These are phyloP conservation scores for Cutaneotrichosporon mucoides DNA, from an alignment of 1,284 basidiomycete genomes.

Conservation along the genomic window DNA sequence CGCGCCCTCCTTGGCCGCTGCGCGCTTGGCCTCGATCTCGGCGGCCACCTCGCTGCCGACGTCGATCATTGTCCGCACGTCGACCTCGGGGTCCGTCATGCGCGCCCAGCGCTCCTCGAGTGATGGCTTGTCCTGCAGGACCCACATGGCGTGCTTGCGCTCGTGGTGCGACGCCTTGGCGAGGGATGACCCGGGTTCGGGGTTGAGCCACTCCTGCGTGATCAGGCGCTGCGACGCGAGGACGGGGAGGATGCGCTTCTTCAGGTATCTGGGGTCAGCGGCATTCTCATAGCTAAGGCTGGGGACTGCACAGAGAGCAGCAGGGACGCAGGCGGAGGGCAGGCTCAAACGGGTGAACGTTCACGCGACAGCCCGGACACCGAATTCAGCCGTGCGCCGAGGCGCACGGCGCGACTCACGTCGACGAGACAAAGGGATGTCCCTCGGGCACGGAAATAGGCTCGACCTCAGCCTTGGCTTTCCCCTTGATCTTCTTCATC, in stretches of 20 bases:
- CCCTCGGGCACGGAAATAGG: slow-evolving; percentile 25
- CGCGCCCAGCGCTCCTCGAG: slow-evolving; percentile 2
- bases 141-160: slow-evolving; percentile 11
- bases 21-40: slow-evolving; percentile 3
- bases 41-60: background rate
- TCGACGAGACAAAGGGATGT: slow-evolving; percentile 38
- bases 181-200: background rate
- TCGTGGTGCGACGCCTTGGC: background rate
- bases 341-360: too few relatives aligned
- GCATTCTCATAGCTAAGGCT: too few relatives aligned
- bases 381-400: too few relatives aligned
- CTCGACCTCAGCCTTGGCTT: slow-evolving; percentile 7
- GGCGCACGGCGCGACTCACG: slow-evolving; percentile 24
- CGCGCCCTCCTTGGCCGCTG: background rate
- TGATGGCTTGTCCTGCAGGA: background rate
- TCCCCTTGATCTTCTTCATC: slow-evolving; percentile 9
- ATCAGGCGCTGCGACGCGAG: slow-evolving; percentile 38
- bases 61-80: slow-evolving; percentile 7
- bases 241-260: slow-evolving; percentile 37
- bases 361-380: background rate
- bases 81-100: background rate
- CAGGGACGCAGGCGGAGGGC: too few relatives aligned
- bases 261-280: slow-evolving; percentile 34
- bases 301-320: too few relatives aligned
- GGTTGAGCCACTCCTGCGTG: slow-evolving; percentile 14